Evolutionary conservation across 331 rosid genomes (phyloP).

Genomic region (Rosa hybrid): DNA sequence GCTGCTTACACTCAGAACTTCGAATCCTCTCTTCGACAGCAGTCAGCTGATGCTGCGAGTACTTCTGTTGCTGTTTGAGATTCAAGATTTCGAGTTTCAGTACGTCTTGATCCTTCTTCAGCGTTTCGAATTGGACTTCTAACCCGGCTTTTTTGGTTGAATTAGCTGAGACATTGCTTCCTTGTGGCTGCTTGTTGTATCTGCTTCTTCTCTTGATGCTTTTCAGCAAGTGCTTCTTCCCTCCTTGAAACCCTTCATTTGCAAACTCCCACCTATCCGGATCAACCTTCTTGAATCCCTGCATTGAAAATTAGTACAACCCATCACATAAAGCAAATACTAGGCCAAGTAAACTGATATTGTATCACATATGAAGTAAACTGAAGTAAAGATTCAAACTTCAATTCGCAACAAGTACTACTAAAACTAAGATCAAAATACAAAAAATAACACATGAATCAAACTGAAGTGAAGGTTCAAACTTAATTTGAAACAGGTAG

Average conservation of each 20-base stretch:
- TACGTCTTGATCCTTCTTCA: constrained; percentile 57
- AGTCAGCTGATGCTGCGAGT: constrained; percentile 48
- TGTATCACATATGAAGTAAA: constrained; percentile 9
- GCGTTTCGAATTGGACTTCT: constrained; percentile 59
- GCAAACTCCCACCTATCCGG: constrained; percentile 94
- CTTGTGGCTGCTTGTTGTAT: constrained; percentile 44
- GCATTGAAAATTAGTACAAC: background rate
- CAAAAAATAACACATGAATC: background rate
- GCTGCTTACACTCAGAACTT: constrained; percentile 53
- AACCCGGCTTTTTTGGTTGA: constrained; percentile 41
- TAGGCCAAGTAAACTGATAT: background rate
- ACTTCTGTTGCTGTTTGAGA: constrained; percentile 60
- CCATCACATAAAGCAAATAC: constrained; percentile 1
- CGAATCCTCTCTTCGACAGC: constrained; percentile 53
- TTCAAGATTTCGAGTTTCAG: constrained; percentile 61
- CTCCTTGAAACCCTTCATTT: constrained; percentile 78
- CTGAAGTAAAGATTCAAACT: background rate
- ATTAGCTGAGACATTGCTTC: constrained; percentile 15
- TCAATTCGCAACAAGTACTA: background rate
- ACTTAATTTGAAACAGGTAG: background rate
- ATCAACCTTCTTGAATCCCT: constrained; percentile 92
- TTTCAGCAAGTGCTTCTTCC: constrained; percentile 84
- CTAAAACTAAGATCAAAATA: background rate
- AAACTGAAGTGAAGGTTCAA: background rate
- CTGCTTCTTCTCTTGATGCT: constrained; percentile 73